These are phyloP conservation scores for Aureobasidium sp. DNA, from an alignment of 2,329 filamentous ascomycete species.

Conservation along the genomic window DNA sequence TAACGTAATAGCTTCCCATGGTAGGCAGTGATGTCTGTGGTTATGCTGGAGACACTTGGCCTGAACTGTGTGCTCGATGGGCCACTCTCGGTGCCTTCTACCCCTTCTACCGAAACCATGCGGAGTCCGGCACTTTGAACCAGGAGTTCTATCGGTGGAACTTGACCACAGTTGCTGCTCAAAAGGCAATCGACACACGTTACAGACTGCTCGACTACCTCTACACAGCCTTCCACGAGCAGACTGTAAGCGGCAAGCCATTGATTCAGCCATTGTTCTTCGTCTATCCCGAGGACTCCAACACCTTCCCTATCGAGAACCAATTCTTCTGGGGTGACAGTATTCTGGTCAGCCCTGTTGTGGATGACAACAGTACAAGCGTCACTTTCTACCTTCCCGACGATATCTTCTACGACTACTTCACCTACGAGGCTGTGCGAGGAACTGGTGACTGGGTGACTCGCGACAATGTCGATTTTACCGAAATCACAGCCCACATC, in stretches of 20 bases:
- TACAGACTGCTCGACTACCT: slow-evolving; percentile 73
- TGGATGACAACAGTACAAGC: slow-evolving; percentile 41
- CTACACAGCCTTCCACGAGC: slow-evolving; percentile 60
- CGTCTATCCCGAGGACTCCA: slow-evolving; percentile 52
- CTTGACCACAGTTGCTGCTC: slow-evolving; percentile 53
- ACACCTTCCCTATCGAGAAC: slow-evolving; percentile 43
- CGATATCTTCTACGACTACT: slow-evolving; percentile 54
- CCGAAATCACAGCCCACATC: slow-evolving; percentile 58
- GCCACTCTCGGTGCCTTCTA: slow-evolving; percentile 63
- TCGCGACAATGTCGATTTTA: slow-evolving; percentile 38
- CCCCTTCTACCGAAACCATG: slow-evolving; percentile 71
- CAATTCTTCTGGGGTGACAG: slow-evolving; percentile 54
- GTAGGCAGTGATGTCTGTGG: slow-evolving; percentile 62
- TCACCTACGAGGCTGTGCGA: slow-evolving; percentile 39
- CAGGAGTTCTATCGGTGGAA: slow-evolving; percentile 70
- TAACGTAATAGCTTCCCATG: slow-evolving; percentile 33
- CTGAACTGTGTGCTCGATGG: slow-evolving; percentile 65
- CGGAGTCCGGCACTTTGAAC: slow-evolving; percentile 40
- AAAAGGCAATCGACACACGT: slow-evolving; percentile 61
- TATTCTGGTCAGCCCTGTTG: slow-evolving; percentile 50
- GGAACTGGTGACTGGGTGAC: slow-evolving; percentile 39
- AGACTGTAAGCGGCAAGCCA: slow-evolving; percentile 54
- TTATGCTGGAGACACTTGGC: slow-evolving; percentile 53
- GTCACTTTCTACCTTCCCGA: slow-evolving; percentile 50
- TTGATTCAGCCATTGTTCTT: slow-evolving; percentile 65